Evolutionary conservation across 495 filamentous ascomycete species (phyloP).

Genomic region (Recurvomyces mirabilis): DNA sequence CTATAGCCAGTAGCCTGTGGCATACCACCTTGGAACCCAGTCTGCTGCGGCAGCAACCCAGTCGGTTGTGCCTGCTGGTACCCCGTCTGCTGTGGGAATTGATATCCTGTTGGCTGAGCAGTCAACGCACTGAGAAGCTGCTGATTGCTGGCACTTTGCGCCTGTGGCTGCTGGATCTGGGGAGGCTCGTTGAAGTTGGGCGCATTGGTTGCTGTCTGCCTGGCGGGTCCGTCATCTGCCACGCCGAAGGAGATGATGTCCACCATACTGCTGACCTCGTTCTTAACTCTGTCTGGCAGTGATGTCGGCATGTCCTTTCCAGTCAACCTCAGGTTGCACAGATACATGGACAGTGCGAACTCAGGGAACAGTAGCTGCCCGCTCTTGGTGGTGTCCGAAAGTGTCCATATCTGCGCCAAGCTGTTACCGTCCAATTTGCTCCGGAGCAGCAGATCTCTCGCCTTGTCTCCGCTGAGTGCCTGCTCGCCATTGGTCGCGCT

Average conservation of each 20-base stretch:
- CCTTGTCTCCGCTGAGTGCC: slow-evolving; percentile 84
- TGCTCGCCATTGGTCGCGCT: slow-evolving; percentile 80
- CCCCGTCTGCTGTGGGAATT: slow-evolving; percentile 37
- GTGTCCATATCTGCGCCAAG: slow-evolving; percentile 79
- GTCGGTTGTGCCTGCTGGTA: slow-evolving; percentile 36
- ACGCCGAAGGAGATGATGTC: slow-evolving; percentile 97
- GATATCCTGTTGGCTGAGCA: slow-evolving; percentile 63
- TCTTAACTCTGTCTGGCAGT: slow-evolving; percentile 77
- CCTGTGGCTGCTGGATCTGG: slow-evolving; percentile 74
- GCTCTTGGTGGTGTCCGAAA: slow-evolving; percentile 95
- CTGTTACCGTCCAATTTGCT: slow-evolving; percentile 76
- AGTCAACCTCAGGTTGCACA: slow-evolving; percentile 85
- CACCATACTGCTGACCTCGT: slow-evolving; percentile 99
- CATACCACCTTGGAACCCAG: slow-evolving; percentile 31
- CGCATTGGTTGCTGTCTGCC: slow-evolving; percentile 49
- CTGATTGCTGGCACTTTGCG: slow-evolving; percentile 62
- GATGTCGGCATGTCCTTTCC: slow-evolving; percentile 65
- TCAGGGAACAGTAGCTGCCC: slow-evolving; percentile 96
- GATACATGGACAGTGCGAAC: slow-evolving; percentile 96
- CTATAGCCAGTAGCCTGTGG: slow-evolving; percentile 53
- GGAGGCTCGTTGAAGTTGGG: slow-evolving; percentile 64
- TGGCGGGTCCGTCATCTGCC: slow-evolving; percentile 54
- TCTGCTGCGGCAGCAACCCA: slow-evolving; percentile 45
- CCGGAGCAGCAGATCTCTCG: slow-evolving; percentile 73
- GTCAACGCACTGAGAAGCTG: slow-evolving; percentile 67